These are phyloP conservation scores for Pseudocohnilembus persalinus DNA, from an alignment of 169 alveolate species.

Conservation along the genomic window DNA sequence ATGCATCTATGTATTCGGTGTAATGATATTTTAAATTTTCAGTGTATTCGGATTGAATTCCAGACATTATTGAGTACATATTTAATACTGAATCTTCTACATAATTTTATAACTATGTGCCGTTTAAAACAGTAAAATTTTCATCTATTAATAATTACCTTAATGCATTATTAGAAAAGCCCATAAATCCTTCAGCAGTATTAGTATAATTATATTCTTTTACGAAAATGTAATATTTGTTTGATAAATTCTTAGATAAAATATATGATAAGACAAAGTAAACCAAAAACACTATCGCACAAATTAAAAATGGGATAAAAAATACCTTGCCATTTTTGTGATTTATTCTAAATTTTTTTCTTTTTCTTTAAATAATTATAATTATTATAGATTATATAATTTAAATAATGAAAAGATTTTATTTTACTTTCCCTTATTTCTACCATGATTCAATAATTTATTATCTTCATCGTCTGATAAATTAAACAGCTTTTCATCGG, in stretches of 20 bases:
- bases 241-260: not conserved
- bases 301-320: not conserved
- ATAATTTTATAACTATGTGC: not conserved
- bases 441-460: not conserved
- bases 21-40: not conserved
- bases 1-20: not conserved
- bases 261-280: not conserved
- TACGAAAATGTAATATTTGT: not conserved
- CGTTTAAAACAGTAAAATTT: not conserved
- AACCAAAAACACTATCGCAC: not conserved
- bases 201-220: not conserved
- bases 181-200: not conserved
- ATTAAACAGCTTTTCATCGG: not conserved
- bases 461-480: not conserved
- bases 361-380: too few relatives aligned
- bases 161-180: not conserved
- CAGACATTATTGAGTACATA: not conserved
- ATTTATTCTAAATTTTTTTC: too few relatives aligned
- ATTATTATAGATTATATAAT: too few relatives aligned
- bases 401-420: too few relatives aligned
- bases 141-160: too few relatives aligned
- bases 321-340: not conserved
- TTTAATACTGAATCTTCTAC: not conserved
- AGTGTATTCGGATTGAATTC: not conserved
- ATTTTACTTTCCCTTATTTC: not conserved